A percentile compares a stretch with the other conserved stretches of the same genome.
Conservation (phyloP, 73 alveolate species). For the Paramecium caudatum region DNA sequence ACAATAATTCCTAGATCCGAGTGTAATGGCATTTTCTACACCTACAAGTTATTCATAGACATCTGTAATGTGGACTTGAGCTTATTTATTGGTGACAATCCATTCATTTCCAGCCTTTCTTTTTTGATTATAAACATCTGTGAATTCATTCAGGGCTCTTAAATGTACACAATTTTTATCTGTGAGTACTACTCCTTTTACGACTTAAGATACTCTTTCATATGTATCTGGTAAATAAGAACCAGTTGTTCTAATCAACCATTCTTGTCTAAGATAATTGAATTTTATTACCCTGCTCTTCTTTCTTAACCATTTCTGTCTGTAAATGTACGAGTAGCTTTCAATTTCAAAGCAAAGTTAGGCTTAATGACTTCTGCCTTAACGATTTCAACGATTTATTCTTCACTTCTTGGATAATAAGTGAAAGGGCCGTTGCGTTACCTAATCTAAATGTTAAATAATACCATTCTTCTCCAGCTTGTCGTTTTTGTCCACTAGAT, state of each 20-base stretch:
- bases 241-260: slow-evolving; percentile 86
- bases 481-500: slow-evolving; percentile 74
- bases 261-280: slow-evolving; percentile 75
- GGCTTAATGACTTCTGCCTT: slow-evolving; percentile 80
- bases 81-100: slow-evolving; percentile 84
- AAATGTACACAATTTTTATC: slow-evolving; percentile 82
- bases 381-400: slow-evolving; percentile 63
- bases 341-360: slow-evolving; percentile 80
- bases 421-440: slow-evolving; percentile 87
- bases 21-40: slow-evolving; percentile 76
- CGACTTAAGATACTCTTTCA: slow-evolving; percentile 79
- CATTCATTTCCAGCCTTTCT: slow-evolving; percentile 93
- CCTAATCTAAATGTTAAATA: slow-evolving; percentile 48
- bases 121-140: slow-evolving; percentile 81
- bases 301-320: slow-evolving; percentile 81
- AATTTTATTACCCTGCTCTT: slow-evolving; percentile 78
- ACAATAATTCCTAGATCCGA: slow-evolving; percentile 82
- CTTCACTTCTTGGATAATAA: slow-evolving; percentile 84
- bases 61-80: slow-evolving; percentile 84
- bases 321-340: slow-evolving; percentile 77
- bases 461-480: slow-evolving; percentile 88
- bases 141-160: slow-evolving; percentile 82
- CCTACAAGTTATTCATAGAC: slow-evolving; percentile 81
- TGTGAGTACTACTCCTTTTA: slow-evolving; percentile 81
- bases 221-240: slow-evolving; percentile 83